Base-by-base conservation (phyloP, 768 basidiomycete genomes). In the Lactarius akahatsu region DNA sequence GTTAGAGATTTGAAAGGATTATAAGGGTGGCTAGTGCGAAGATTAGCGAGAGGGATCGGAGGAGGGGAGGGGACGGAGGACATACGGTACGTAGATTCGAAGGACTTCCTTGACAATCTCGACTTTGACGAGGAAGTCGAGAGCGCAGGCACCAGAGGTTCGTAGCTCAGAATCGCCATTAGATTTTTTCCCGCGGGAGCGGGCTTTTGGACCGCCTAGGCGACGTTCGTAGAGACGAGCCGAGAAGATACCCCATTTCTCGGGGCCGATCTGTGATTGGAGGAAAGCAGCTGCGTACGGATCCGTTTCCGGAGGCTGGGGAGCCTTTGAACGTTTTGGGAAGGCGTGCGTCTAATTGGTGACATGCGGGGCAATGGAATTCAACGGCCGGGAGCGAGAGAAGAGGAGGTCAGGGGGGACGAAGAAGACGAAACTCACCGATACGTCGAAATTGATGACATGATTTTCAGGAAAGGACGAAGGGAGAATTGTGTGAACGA, bases 81-180 rank as follows among this genome's bases (percentile, higher is more conserved):
- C 82, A 69, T 74, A 82, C 82, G 81, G 81, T 59, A 83, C 82
- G 68, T 76, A 83, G 9, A 75, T 80, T 67, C 81, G 75, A 56
- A 82, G 70, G 30, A 81, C 79, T 71, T 82, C 80, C 65, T 82
- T 82, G 70, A 82, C 82, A 23, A 83, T 77, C 70, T 82, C 81
- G 54, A 83, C 82, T 73, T 82, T 82, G 75, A 82, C 78, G 63
- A 82, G 80, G 71, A 82, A 83, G 65, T 83, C 82, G 57, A 83
- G 78, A 52, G 78, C 82, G 52, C 78, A 78, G 59, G 81, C 81
- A 32, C 80, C 78, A 16, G 75, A 74, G 4, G 72, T 73, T 45
- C 67, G 65, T 59, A 62, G 67, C 43, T 72, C 50, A 28, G 77
- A 73, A 55, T 76, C 76, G 64, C 67, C 72, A n/a, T 71, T 11